A percentile compares a stretch with the other conserved stretches of the same genome.
Evolutionary conservation across 2,329 filamentous ascomycete genomes (phyloP).

Genomic region (Fusarium buxicola): DNA sequence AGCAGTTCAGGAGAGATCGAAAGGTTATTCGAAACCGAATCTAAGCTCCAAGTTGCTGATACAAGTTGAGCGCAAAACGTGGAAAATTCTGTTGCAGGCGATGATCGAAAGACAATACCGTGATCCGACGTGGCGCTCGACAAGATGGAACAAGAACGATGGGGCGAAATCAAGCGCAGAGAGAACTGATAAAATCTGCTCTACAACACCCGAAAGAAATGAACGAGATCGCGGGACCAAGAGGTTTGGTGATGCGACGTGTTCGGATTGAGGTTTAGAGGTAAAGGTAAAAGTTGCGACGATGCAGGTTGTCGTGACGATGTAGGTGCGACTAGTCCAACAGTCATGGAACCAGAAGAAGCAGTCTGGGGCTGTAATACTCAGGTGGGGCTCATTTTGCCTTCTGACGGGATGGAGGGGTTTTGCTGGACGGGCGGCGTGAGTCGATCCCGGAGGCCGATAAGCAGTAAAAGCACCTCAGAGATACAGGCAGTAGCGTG

Average conservation of each 20-base stretch:
- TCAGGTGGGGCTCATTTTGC: constrained; percentile 28
- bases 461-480: constrained; percentile 8
- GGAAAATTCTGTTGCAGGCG: constrained; percentile 35
- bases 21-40: constrained; percentile 15
- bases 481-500: constrained; percentile 3
- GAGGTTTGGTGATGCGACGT: constrained; percentile 5
- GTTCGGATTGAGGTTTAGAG: constrained; percentile 7
- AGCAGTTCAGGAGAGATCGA: constrained; percentile 16
- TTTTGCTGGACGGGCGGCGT: constrained; percentile 3
- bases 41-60: constrained; percentile 21
- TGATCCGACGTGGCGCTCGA: constrained; percentile 28
- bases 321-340: constrained; percentile 27
- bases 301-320: constrained; percentile 40
- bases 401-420: constrained; percentile 34
- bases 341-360: constrained; percentile 33
- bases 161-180: constrained; percentile 13
- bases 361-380: constrained; percentile 15
- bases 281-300: constrained; percentile 29
- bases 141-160: constrained; percentile 10
- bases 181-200: constrained; percentile 5
- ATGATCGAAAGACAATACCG: constrained; percentile 27
- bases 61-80: constrained; percentile 35
- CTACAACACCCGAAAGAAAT: constrained; percentile 17
- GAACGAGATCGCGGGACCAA: constrained; percentile 15
- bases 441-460: constrained; percentile 36